A percentile compares a stretch with the other conserved stretches of the same genome.
These are phyloP conservation scores for Omphalotus guepiniiformis DNA, from an alignment of 768 basidiomycete genomes.

Conservation along the genomic window DNA sequence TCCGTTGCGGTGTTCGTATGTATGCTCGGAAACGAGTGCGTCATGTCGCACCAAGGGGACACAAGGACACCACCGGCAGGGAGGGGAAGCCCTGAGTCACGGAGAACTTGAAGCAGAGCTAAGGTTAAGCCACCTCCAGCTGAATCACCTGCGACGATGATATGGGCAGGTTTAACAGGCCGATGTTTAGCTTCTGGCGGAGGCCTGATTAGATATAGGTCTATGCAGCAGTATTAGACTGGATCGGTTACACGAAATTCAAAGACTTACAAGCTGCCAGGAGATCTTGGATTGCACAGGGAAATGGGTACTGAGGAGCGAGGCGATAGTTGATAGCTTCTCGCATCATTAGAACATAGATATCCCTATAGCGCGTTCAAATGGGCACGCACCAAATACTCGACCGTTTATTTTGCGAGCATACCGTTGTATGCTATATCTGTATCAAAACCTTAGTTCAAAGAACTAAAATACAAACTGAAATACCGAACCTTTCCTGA, in stretches of 20 bases:
- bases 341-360: not conserved
- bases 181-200: slow-evolving; percentile 73
- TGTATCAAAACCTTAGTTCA: slow-evolving; percentile 19
- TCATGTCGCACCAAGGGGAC: slow-evolving; percentile 90
- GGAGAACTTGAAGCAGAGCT: slow-evolving; percentile 80
- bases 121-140: slow-evolving; percentile 88
- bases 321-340: slow-evolving; percentile 77
- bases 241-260: not conserved
- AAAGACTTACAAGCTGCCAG: slow-evolving; percentile 72
- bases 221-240: slow-evolving; percentile 30
- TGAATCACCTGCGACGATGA: slow-evolving; percentile 87
- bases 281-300: slow-evolving; percentile 85
- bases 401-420: slow-evolving; percentile 93
- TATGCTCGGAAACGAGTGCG: slow-evolving; percentile 91
- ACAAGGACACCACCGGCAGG: slow-evolving; percentile 89
- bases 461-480: not conserved
- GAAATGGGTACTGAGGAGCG: slow-evolving; percentile 97
- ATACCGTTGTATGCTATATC: slow-evolving; percentile 74
- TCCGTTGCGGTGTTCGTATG: slow-evolving; percentile 84
- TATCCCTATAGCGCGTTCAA: not conserved
- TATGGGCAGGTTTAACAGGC: slow-evolving; percentile 75
- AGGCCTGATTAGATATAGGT: slow-evolving; percentile 86
- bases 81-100: slow-evolving; percentile 74
- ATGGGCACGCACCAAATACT: slow-evolving; percentile 65
- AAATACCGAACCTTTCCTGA: slow-evolving; percentile 58